These are phyloP conservation scores for Podila verticillata DNA, from an alignment of 192 early-diverging fungal genomes.

Conservation along the genomic window DNA sequence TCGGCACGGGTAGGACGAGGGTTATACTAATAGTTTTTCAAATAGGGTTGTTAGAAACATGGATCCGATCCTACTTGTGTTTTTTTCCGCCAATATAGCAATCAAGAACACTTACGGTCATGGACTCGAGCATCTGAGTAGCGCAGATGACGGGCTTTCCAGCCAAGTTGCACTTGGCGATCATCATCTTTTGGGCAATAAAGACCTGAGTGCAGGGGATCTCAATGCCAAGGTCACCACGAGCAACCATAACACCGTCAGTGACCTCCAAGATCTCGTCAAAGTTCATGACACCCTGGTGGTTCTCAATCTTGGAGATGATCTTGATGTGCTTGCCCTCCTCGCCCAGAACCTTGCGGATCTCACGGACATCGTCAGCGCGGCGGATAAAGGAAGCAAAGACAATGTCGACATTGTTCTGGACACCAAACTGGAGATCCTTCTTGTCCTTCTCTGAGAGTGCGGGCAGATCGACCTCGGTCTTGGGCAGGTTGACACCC, in stretches of 20 bases:
- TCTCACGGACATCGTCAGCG: constrained; percentile 89
- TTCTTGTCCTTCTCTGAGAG: constrained; percentile 95
- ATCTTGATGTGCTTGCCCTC: constrained; percentile 91
- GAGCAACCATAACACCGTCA: constrained; percentile 99
- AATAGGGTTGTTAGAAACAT: background rate
- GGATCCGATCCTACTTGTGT: background rate
- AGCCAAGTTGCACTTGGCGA: constrained; percentile 95
- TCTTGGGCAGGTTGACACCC: constrained; percentile 95
- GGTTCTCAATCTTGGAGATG: constrained; percentile 97
- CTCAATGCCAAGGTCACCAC: constrained; percentile 98
- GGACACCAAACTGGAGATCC: constrained; percentile 91
- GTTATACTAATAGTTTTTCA: constrained; percentile 63
- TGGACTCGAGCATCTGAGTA: constrained; percentile 98
- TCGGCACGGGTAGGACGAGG: constrained; percentile 98
- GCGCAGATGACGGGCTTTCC: constrained; percentile 98
- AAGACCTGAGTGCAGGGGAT: constrained; percentile 94
- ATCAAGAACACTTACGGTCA: constrained; percentile 69
- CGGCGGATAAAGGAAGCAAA: constrained; percentile 97
- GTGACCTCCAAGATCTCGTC: constrained; percentile 94
- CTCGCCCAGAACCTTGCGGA: constrained; percentile 85
- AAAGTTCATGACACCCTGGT: constrained; percentile 98
- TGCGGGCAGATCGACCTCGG: constrained; percentile 93
- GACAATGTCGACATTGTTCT: constrained; percentile 93
- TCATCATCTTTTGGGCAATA: constrained; percentile 98
- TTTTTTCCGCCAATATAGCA: constrained; percentile 3